Base-by-base conservation (phyloP, 1,284 basidiomycete genomes). In the Cutaneotrichosporon arboriforme region DNA sequence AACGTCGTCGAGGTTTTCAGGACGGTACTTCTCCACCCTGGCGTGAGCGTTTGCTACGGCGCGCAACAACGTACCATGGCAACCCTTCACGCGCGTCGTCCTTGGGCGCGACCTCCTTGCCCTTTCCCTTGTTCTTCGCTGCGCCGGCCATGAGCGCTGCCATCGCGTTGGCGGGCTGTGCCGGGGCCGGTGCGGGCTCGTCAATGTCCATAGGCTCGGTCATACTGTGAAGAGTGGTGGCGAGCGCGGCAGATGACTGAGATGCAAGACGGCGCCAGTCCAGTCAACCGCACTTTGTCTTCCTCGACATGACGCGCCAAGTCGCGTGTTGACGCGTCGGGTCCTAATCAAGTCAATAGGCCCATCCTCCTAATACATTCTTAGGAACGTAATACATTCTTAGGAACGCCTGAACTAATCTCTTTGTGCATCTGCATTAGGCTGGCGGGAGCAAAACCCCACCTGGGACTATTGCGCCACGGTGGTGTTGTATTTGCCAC, bases 1-100 rank as follows among this genome's bases (percentile, higher is more conserved):
- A 20, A 97, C 89, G 65, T 97, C 92, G 63, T 87, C 84, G 52
- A 97, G 76, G 1, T 86, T 86, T 3, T 85, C 85, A 5, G 92
- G 92, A 51, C 92, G 78, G 73, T 96, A 96, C 75, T 96, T 96
- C 73, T 97, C 92, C 20, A 97, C 92, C 92, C 92, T 96, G 45
- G 21, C 31, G 38, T 47, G 33, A 50, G 39, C n/a, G 47, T 52
- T 14, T 55, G 8, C 33, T 0, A 36, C 3, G n/a, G n/a, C 8
- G 17, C 14, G 18, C 3, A 23, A 56, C 17, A 49, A 35, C 46
- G 54, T 39, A 75, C 74, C 75, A 77, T 18, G 75, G 75, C 49
- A 77, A 54, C 13, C 72, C 74, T 38, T 73, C 72, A 47, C 65
- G 64, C 38, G 64, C 69, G 42, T 68, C 61, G 37, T 60, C 57